A percentile compares a stretch with the other conserved stretches of the same genome.
Evolutionary conservation across 495 filamentous ascomycete species (phyloP).

Genomic region (Aspergillus ellipticus): DNA sequence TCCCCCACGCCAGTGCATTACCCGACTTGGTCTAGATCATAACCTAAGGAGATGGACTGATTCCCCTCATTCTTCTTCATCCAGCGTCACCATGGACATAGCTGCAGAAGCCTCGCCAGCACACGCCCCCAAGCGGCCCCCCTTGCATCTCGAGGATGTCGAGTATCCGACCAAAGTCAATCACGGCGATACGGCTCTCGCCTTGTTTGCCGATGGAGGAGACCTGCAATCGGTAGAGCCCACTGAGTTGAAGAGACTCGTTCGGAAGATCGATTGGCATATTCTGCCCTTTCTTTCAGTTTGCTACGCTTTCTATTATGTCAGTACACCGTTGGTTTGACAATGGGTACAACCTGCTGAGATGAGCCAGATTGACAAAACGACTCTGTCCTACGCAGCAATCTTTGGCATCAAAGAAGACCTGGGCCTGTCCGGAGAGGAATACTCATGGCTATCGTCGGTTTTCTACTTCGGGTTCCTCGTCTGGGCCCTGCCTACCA

Average conservation of each 20-base stretch:
- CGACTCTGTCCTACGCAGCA: slow-evolving; percentile 52
- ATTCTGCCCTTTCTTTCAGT: slow-evolving; percentile 40
- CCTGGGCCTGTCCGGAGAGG: slow-evolving; percentile 39
- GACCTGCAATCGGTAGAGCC: slow-evolving; percentile 35
- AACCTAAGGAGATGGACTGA: neutral
- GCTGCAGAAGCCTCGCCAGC: neutral
- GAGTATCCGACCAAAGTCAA: slow-evolving; percentile 21
- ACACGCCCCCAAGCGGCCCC: slow-evolving; percentile 8
- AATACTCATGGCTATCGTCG: slow-evolving; percentile 51
- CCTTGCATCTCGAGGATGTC: slow-evolving; percentile 14
- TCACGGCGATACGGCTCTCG: slow-evolving; percentile 33
- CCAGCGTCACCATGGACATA: neutral
- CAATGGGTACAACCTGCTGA: neutral
- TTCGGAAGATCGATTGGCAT: slow-evolving; percentile 45
- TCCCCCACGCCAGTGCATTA: slow-evolving; percentile 6
- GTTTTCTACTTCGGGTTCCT: slow-evolving; percentile 59
- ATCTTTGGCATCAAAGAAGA: slow-evolving; percentile 53
- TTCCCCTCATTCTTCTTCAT: neutral
- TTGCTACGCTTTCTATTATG: slow-evolving; percentile 53
- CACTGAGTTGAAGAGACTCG: slow-evolving; percentile 37
- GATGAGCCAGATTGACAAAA: slow-evolving; percentile 44
- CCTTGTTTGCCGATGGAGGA: slow-evolving; percentile 25
- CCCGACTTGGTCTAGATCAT: neutral
- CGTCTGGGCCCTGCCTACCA: slow-evolving; percentile 26
- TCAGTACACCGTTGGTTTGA: slow-evolving; percentile 30